Evolutionary conservation across 148 eudicot genomes (phyloP).

Genomic region (Vaccinium corymbosum): DNA sequence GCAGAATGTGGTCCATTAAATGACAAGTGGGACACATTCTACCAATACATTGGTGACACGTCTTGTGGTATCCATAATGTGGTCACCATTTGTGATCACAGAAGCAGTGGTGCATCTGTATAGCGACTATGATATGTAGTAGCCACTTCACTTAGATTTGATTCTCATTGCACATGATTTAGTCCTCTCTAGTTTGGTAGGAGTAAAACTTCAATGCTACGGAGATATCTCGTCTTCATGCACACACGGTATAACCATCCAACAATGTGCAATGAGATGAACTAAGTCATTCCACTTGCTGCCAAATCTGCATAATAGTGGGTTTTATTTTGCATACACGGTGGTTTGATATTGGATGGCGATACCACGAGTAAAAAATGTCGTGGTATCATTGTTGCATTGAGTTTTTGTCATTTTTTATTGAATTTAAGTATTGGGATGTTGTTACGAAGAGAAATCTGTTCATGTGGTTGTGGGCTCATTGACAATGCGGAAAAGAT

Average conservation of each 20-base stretch:
- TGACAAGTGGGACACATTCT: no score
- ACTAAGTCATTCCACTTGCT: neutral
- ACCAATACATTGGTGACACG: no score
- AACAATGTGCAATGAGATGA: neutral
- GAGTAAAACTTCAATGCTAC: neutral
- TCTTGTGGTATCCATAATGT: no score
- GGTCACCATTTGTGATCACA: no score
- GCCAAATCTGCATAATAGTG: neutral
- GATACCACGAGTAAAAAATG: neutral
- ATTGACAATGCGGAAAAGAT: neutral
- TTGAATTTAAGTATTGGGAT: neutral
- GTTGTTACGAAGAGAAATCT: neutral
- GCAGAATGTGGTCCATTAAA: no score
- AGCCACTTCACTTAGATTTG: neutral
- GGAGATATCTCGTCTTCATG: neutral
- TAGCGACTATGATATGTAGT: conserved; percentile 1
- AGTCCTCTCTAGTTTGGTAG: neutral
- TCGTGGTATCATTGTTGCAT: neutral
- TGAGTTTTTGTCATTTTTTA: neutral
- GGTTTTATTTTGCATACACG: neutral
- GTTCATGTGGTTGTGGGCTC: neutral
- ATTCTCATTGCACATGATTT: conserved; percentile 9
- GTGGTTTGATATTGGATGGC: neutral
- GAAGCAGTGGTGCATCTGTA: neutral
- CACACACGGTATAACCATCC: neutral